phyloP scores from a whole-genome alignment of 2,329 filamentous ascomycete species.

The Penicillium sp. region DNA sequence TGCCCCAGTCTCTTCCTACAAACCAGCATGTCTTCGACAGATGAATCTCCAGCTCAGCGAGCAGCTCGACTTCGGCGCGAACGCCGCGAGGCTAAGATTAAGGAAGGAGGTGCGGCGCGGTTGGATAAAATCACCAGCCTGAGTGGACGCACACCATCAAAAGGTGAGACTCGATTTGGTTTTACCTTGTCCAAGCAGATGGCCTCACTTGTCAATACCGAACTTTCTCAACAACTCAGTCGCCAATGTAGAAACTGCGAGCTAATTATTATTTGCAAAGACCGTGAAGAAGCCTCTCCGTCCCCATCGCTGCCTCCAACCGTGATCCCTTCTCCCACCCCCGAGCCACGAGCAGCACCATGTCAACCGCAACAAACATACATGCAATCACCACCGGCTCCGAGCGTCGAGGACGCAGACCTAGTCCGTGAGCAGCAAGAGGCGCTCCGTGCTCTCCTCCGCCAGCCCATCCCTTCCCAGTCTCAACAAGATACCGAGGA shows the following conservation, averaged over 20 bases:
- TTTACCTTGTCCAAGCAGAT: background rate
- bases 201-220: background rate
- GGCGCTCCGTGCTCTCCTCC: conserved; percentile 47
- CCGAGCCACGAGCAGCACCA: conserved; percentile 14
- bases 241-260: background rate
- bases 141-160: conserved; percentile 56
- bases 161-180: conserved; percentile 32
- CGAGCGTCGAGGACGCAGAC: conserved; percentile 33
- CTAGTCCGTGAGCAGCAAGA: conserved; percentile 48
- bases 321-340: conserved; percentile 19
- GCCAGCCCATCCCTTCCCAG: conserved; percentile 33
- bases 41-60: conserved; percentile 53
- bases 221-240: background rate
- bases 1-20: background rate
- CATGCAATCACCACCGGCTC: conserved; percentile 7
- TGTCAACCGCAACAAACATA: conserved; percentile 21
- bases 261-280: conserved; percentile 26
- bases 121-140: conserved; percentile 66
- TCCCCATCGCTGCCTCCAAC: conserved; percentile 34
- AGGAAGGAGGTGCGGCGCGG: conserved; percentile 61
- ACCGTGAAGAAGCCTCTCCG: conserved; percentile 31
- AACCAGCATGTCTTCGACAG: conserved; percentile 39
- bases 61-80: conserved; percentile 67
- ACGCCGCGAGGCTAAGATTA: conserved; percentile 67
- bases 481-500: conserved; percentile 32